These are phyloP conservation scores for Xylaria sp. DNA, from an alignment of 2,329 filamentous ascomycete genomes.

Conservation along the genomic window DNA sequence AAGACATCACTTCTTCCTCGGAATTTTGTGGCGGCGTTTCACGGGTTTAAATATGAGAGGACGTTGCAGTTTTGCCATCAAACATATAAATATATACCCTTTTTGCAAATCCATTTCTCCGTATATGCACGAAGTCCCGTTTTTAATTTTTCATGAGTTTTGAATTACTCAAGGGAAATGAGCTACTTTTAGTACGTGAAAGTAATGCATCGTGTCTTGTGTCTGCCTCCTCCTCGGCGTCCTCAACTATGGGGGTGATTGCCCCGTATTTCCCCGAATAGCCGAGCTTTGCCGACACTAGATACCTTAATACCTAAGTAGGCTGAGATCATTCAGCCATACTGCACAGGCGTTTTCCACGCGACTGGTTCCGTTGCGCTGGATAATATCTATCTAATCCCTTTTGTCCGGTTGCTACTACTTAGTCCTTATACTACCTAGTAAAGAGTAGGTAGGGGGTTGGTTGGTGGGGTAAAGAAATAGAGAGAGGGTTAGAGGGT, in stretches of 20 bases:
- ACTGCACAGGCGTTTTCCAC: background rate
- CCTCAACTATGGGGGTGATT: background rate
- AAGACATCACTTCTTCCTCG: background rate
- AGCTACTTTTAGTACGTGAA: background rate
- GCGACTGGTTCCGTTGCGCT: background rate
- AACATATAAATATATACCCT: slow-evolving; percentile 13
- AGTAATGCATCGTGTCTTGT: slow-evolving; percentile 7
- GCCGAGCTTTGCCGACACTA: slow-evolving; percentile 32
- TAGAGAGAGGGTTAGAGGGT: too few species aligned
- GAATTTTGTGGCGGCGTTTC: slow-evolving; percentile 16
- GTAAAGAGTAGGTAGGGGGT: background rate
- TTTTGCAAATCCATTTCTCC: background rate
- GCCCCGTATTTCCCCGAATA: slow-evolving; percentile 29
- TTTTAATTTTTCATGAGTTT: background rate
- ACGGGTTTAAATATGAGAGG: slow-evolving; percentile 3
- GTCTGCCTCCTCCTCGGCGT: background rate
- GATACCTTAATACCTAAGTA: background rate
- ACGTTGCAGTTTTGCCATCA: background rate
- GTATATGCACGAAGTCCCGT: background rate
- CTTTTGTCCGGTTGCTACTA: background rate
- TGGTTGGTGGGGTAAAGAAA: too few species aligned
- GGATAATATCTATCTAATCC: background rate
- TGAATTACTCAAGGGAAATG: background rate
- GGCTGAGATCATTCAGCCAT: too few species aligned
- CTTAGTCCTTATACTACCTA: background rate